These are phyloP conservation scores for Hibiscus tridactylites DNA, from an alignment of 345 rosid species.

Conservation along the genomic window DNA sequence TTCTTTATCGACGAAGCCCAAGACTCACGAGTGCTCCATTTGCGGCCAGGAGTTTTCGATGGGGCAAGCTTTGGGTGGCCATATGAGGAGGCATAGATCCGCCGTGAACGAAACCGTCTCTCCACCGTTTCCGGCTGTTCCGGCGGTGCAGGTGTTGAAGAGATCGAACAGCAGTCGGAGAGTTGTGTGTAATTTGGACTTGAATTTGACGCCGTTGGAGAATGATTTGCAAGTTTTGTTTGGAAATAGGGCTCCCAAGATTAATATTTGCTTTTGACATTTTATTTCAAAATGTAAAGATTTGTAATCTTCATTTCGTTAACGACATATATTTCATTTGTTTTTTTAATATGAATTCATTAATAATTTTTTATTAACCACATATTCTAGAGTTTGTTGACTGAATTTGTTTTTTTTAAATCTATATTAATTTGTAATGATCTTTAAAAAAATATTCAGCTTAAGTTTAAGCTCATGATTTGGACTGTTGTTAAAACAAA, in stretches of 20 bases:
- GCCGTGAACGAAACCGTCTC: conserved; percentile 11
- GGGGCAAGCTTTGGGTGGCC: conserved; percentile 80
- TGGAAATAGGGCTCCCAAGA: conserved; percentile 48
- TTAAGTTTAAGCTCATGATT: too few species aligned
- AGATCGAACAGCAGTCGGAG: conserved; percentile 45
- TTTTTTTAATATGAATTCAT: not conserved
- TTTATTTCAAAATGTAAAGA: not conserved
- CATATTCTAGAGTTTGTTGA: too few species aligned
- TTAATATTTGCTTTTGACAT: conserved; percentile 28
- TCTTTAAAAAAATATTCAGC: too few species aligned
- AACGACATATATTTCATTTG: conserved; percentile 2
- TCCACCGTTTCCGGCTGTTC: not conserved
- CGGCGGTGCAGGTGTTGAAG: conserved; percentile 36
- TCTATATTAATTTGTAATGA: too few species aligned
- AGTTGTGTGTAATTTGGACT: conserved; percentile 40
- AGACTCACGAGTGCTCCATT: conserved; percentile 44
- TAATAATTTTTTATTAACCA: too few species aligned
- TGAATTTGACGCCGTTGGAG: conserved; percentile 71
- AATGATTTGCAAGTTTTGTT: conserved; percentile 55
- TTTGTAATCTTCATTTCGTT: not conserved
- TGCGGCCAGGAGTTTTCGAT: conserved; percentile 49
- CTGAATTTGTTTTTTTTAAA: too few species aligned
- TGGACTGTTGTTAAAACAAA: too few species aligned
- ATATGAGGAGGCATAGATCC: conserved; percentile 61
- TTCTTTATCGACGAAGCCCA: conserved; percentile 13